Conservation (phyloP, 1,139 yeast species). For the Yamadazyma spencermartinsiae region DNA sequence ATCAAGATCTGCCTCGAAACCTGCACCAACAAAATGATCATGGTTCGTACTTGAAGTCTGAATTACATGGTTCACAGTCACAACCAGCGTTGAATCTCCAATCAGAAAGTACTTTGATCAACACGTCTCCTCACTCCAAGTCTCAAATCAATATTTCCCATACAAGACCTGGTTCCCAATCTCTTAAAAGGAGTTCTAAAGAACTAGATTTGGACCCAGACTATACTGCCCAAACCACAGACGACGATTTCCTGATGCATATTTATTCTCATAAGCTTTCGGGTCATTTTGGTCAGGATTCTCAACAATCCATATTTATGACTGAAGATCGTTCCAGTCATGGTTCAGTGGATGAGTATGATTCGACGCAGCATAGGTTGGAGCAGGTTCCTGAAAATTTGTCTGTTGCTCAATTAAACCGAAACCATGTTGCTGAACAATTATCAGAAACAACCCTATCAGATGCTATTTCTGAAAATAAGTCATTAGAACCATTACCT, state of each 20-base stretch:
- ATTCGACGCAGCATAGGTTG: neutral
- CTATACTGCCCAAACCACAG: neutral
- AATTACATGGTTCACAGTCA: neutral
- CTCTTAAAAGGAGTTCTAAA: neutral
- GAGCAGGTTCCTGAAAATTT: neutral
- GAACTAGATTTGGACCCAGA: neutral
- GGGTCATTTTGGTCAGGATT: slow-evolving; percentile 9
- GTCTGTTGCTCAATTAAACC: neutral
- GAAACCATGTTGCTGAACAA: neutral
- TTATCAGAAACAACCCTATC: neutral
- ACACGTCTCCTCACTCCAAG: neutral
- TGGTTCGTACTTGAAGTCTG: neutral
- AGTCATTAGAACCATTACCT: neutral
- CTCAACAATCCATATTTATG: slow-evolving; percentile 10
- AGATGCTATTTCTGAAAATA: neutral
- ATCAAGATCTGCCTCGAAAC: neutral
- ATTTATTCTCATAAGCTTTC: neutral
- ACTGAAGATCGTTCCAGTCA: slow-evolving; percentile 1
- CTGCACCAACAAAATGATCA: neutral
- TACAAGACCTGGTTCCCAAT: neutral
- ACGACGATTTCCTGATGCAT: neutral
- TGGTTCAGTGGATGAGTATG: slow-evolving; percentile 1
- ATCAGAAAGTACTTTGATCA: neutral
- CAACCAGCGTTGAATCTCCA: neutral
- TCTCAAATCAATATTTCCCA: neutral